phyloP scores from a whole-genome alignment of 2,329 filamentous ascomycete species.

The Cercospora janseana region DNA sequence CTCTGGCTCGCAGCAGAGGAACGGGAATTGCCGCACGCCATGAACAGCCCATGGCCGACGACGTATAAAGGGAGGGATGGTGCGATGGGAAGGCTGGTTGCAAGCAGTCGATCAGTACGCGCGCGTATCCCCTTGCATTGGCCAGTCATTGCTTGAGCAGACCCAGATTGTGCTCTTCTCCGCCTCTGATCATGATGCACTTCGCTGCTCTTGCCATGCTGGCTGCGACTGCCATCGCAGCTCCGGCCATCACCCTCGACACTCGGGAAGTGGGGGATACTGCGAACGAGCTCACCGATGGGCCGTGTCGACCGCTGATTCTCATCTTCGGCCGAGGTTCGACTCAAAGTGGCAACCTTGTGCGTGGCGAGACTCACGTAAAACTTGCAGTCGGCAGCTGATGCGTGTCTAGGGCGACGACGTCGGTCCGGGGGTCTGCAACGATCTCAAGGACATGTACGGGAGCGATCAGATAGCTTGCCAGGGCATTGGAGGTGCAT shows the following conservation, averaged over 20 bases:
- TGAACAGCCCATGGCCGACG: too few species aligned
- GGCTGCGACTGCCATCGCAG: slow-evolving; percentile 12
- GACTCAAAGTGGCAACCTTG: slow-evolving; percentile 54
- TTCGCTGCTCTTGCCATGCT: slow-evolving; percentile 7
- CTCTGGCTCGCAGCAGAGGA: too few species aligned
- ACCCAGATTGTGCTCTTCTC: too few species aligned
- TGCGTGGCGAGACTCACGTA: not conserved
- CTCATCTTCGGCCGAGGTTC: slow-evolving; percentile 58
- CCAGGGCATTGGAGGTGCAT: slow-evolving; percentile 30
- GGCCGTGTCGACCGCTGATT: slow-evolving; percentile 48
- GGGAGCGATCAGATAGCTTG: slow-evolving; percentile 24
- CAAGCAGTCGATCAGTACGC: too few species aligned
- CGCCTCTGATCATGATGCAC: slow-evolving; percentile 3
- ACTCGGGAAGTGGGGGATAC: slow-evolving; percentile 4
- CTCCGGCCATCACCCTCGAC: slow-evolving; percentile 4
- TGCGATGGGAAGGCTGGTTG: too few species aligned
- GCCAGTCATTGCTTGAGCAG: too few species aligned
- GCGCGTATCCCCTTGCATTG: too few species aligned
- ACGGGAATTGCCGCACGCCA: too few species aligned
- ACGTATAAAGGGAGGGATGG: too few species aligned
- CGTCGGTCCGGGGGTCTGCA: slow-evolving; percentile 8
- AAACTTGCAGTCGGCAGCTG: not conserved
- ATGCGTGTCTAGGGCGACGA: not conserved
- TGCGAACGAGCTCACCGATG: slow-evolving; percentile 24
- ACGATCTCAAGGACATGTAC: slow-evolving; percentile 12